Conservation (phyloP, 768 basidiomycete genomes). For the Naganishia antarctica region DNA sequence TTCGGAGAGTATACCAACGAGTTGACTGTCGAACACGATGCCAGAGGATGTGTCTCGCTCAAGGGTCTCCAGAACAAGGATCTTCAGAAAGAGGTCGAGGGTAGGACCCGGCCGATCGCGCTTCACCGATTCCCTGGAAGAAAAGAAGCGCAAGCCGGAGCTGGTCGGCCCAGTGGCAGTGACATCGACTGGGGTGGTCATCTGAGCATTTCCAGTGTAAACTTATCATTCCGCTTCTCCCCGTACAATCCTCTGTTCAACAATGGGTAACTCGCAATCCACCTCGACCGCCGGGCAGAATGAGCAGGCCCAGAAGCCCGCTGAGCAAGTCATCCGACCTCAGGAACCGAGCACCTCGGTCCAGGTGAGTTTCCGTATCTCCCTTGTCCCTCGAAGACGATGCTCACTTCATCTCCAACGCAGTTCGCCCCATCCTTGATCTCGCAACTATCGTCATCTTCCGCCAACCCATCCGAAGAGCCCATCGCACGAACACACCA, state of each 20-base stretch:
- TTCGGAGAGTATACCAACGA: too few relatives aligned
- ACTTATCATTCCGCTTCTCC: too few relatives aligned
- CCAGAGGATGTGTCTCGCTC: too few relatives aligned
- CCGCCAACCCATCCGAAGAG: conserved; percentile 6
- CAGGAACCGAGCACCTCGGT: conserved; percentile 42
- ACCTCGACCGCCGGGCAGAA: conserved; percentile 10
- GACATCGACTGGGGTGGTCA: too few relatives aligned
- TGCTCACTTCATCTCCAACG: neutral
- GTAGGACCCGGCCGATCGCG: too few relatives aligned
- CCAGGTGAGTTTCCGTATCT: conserved; percentile 34
- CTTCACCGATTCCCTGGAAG: neutral
- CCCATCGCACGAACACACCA: conserved; percentile 32
- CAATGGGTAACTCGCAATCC: conserved; percentile 28
- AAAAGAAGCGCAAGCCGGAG: conserved; percentile 8
- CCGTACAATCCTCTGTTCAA: neutral
- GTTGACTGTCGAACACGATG: too few relatives aligned
- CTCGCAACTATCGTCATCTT: conserved; percentile 43
- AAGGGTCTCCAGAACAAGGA: too few relatives aligned
- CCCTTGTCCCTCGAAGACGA: neutral
- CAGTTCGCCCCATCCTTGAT: conserved; percentile 49
- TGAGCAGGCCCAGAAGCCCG: conserved; percentile 6
- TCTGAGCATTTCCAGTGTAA: too few relatives aligned
- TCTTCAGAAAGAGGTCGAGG: too few relatives aligned
- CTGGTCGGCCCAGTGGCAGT: neutral
- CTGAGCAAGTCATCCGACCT: conserved; percentile 44